Percentiles rank a stretch among this genome's conserved stretches.
These are phyloP conservation scores for Rubus idaeus DNA, from an alignment of 306 rosid genomes.

Conservation along the genomic window DNA sequence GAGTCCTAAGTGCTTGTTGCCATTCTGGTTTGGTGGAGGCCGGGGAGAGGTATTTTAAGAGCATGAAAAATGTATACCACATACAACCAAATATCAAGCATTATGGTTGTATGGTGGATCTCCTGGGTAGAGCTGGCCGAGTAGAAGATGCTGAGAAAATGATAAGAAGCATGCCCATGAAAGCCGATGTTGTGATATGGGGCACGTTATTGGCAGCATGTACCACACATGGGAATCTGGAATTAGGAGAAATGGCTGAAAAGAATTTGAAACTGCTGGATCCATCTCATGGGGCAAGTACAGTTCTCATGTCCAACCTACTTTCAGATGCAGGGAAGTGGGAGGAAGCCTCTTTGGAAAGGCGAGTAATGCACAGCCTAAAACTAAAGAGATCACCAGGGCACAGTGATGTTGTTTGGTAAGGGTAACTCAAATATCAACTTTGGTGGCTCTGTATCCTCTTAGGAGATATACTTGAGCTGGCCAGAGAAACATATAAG, in stretches of 20 bases:
- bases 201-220: constrained; percentile 88
- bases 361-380: constrained; percentile 51
- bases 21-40: constrained; percentile 76
- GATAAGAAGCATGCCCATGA: constrained; percentile 74
- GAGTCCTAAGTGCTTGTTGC: constrained; percentile 86
- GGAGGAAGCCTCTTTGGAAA: constrained; percentile 70
- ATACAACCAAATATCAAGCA: constrained; percentile 87
- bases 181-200: constrained; percentile 84
- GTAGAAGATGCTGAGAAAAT: constrained; percentile 72
- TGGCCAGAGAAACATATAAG: neutral
- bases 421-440: neutral
- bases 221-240: constrained; percentile 71
- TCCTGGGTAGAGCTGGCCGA: constrained; percentile 83
- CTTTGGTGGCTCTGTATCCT: neutral
- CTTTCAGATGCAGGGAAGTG: constrained; percentile 82
- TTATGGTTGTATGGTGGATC: constrained; percentile 93
- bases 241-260: constrained; percentile 82
- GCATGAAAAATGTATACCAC: constrained; percentile 62
- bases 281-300: constrained; percentile 78
- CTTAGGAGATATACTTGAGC: neutral
- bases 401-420: constrained; percentile 62
- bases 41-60: constrained; percentile 66
- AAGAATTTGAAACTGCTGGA: constrained; percentile 55
- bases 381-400: constrained; percentile 66
- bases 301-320: constrained; percentile 75